Percentiles rank a stretch among this genome's conserved stretches.
Conservation (phyloP, 2,329 filamentous ascomycete genomes). For the Knufia petricola region DNA sequence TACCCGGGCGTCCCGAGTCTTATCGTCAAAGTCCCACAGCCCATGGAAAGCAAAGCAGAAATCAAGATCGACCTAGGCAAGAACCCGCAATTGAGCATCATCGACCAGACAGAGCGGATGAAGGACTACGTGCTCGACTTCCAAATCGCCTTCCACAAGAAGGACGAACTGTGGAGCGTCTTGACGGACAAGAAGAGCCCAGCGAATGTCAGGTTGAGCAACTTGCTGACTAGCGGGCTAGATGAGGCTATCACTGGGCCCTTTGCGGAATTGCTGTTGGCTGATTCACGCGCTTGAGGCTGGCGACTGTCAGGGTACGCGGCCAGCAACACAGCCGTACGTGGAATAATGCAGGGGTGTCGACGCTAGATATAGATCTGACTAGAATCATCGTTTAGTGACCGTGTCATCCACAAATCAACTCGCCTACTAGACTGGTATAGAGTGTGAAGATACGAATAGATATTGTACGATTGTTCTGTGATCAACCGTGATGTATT, state of each 20-base stretch:
- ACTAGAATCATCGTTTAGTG: too few species aligned
- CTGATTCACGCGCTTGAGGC: constrained; percentile 19
- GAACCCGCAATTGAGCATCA: constrained; percentile 24
- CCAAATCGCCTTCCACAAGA: constrained; percentile 25
- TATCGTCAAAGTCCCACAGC: constrained; percentile 15
- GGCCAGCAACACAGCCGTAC: too few species aligned
- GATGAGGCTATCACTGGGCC: constrained; percentile 25
- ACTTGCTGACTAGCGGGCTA: constrained; percentile 22
- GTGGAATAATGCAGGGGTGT: too few species aligned
- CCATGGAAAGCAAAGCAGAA: constrained; percentile 24
- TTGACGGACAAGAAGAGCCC: constrained; percentile 14
- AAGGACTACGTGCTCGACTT: constrained; percentile 21
- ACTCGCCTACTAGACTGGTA: too few species aligned
- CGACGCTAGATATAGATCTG: too few species aligned
- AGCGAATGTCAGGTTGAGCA: constrained; percentile 19
- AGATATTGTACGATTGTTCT: too few species aligned
- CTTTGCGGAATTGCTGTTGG: constrained; percentile 23
- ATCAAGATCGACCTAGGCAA: constrained; percentile 31
- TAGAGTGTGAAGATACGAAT: too few species aligned
- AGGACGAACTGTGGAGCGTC: constrained; percentile 24
- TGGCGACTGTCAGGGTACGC: too few species aligned
- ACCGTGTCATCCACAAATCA: too few species aligned
- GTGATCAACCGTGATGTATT: too few species aligned
- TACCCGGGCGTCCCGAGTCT: constrained; percentile 19
- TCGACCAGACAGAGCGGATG: constrained; percentile 19